Conservation (phyloP, 768 basidiomycete genomes). For the Pisolithus albus region DNA sequence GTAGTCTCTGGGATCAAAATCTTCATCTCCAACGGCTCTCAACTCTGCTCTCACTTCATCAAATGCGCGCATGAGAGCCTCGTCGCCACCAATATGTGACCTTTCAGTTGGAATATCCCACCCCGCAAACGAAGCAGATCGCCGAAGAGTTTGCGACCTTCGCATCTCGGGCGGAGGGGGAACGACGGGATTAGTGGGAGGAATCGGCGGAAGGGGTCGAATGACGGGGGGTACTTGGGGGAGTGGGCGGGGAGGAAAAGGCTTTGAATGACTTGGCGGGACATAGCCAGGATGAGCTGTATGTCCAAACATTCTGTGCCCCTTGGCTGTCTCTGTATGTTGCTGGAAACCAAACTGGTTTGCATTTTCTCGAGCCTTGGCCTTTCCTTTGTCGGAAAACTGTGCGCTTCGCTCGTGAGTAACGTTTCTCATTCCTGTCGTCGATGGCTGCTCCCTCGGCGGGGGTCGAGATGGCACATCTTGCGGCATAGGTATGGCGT, state of each 20-base stretch:
- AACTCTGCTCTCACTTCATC: constrained; percentile 15
- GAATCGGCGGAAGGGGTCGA: background rate
- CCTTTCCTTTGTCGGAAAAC: constrained; percentile 4
- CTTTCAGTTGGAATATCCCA: background rate
- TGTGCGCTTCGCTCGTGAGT: constrained; percentile 3
- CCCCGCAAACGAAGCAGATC: constrained; percentile 21
- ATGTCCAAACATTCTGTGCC: constrained; percentile 13
- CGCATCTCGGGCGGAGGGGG: background rate
- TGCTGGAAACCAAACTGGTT: background rate
- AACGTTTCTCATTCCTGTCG: constrained; percentile 2
- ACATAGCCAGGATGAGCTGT: constrained; percentile 1
- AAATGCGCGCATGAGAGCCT: constrained; percentile 13
- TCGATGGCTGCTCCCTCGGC: constrained; percentile 7
- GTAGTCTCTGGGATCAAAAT: constrained; percentile 13
- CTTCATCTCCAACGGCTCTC: constrained; percentile 1
- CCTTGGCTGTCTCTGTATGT: background rate
- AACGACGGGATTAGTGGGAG: background rate
- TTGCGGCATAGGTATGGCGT: constrained; percentile 9
- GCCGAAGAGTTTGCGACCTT: constrained; percentile 13
- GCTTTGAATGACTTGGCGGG: background rate
- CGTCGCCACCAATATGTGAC: background rate
- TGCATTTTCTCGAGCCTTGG: background rate
- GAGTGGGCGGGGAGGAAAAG: background rate
- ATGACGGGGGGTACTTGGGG: constrained; percentile 1
- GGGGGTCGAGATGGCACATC: background rate